Percentiles rank a stretch among this genome's conserved stretches.
Conservation (phyloP, 257 asterid genomes). For the Avicennia marina region DNA sequence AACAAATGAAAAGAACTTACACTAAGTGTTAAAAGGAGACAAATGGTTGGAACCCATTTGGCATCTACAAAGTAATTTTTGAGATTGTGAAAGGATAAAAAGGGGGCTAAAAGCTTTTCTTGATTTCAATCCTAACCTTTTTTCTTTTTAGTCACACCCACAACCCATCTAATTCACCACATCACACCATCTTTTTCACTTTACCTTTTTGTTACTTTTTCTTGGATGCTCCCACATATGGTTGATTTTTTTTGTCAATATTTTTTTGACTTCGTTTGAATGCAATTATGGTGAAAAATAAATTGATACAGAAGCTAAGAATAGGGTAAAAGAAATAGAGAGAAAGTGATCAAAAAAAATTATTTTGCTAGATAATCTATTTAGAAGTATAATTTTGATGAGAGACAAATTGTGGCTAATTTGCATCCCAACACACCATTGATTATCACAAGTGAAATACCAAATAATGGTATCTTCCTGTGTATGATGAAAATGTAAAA, state of each 20-base stretch:
- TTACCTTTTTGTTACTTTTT: not conserved
- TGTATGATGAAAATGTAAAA: no score
- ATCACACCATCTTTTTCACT: not conserved
- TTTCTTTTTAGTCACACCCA: not conserved
- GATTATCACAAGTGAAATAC: no score
- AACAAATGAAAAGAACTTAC: conserved; percentile 14
- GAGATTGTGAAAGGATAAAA: not conserved
- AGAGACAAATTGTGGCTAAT: no score
- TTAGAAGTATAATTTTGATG: no score
- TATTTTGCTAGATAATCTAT: no score
- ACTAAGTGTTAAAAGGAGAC: conserved; percentile 7
- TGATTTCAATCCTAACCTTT: not conserved
- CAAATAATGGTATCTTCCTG: no score
- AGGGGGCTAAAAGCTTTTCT: not conserved
- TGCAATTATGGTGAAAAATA: not conserved
- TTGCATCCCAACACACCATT: no score
- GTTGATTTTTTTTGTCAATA: not conserved
- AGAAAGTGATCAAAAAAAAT: no score
- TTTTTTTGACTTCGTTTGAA: not conserved
- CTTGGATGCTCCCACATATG: not conserved
- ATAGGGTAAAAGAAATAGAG: no score
- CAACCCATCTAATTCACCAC: not conserved
- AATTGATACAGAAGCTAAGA: no score
- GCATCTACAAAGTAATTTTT: not conserved
- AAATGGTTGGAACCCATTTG: not conserved